Percentiles rank a stretch among this genome's conserved stretches.
Conservation (phyloP, 2,329 filamentous ascomycete species). For the Fusarium newnesense region DNA sequence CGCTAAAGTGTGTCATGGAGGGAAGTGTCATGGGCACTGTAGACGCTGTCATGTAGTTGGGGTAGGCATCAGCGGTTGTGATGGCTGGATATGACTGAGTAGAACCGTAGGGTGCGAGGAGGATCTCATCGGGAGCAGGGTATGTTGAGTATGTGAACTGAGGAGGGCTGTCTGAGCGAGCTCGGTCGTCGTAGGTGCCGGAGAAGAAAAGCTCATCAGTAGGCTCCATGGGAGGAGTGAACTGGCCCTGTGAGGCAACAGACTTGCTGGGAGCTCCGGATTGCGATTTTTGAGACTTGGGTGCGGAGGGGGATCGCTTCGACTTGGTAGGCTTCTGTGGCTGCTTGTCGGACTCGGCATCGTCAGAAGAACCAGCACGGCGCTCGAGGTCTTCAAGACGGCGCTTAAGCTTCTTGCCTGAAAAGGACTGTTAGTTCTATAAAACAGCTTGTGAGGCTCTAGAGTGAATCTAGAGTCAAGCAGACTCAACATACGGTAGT, state of each 20-base stretch:
- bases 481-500: conserved; percentile 78
- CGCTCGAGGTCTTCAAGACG: conserved; percentile 86
- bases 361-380: conserved; percentile 69
- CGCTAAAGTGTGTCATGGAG: conserved; percentile 71
- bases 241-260: conserved; percentile 62
- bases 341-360: conserved; percentile 54
- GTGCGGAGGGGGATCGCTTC: conserved; percentile 46
- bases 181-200: conserved; percentile 69
- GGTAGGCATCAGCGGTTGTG: conserved; percentile 62
- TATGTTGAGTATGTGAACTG: conserved; percentile 75
- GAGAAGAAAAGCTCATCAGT: conserved; percentile 76
- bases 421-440: conserved; percentile 28
- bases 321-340: conserved; percentile 43
- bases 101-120: conserved; percentile 68
- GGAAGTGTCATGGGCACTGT: conserved; percentile 69
- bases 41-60: conserved; percentile 64
- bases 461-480: conserved; percentile 3
- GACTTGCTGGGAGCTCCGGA: conserved; percentile 49
- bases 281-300: conserved; percentile 46
- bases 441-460: neutral
- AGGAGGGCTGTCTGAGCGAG: conserved; percentile 77
- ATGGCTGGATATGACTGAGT: conserved; percentile 63
- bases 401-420: conserved; percentile 93
- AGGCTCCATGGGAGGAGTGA: conserved; percentile 68
- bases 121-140: conserved; percentile 71